These are phyloP conservation scores for Lepraria neglecta DNA, from an alignment of 495 filamentous ascomycete species.

Conservation along the genomic window DNA sequence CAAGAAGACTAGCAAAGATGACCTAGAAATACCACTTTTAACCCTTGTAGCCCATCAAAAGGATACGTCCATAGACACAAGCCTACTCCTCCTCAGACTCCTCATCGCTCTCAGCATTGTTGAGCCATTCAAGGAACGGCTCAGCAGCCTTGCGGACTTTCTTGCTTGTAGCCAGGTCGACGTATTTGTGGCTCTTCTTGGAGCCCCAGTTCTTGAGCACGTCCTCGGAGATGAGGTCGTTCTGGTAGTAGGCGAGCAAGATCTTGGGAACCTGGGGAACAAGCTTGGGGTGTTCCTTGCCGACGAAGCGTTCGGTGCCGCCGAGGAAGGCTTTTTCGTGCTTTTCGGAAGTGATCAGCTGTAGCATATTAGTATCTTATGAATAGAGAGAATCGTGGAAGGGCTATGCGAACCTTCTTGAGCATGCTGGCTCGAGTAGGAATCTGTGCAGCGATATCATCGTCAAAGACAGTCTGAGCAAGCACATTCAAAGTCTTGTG, in stretches of 20 bases:
- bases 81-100: slow-evolving; percentile 45
- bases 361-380: background rate
- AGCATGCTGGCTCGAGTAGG: slow-evolving; percentile 72
- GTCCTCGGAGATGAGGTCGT: slow-evolving; percentile 81
- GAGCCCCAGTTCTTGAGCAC: slow-evolving; percentile 83
- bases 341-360: slow-evolving; percentile 81
- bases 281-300: slow-evolving; percentile 73
- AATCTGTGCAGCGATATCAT: slow-evolving; percentile 82
- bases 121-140: slow-evolving; percentile 89
- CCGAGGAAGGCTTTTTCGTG: slow-evolving; percentile 98
- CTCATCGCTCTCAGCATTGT: slow-evolving; percentile 80
- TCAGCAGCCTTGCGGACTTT: slow-evolving; percentile 93
- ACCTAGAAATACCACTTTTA: too few species aligned
- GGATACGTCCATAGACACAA: background rate
- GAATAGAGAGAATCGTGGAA: background rate
- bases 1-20: background rate
- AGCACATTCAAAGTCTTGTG: slow-evolving; percentile 89
- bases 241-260: slow-evolving; percentile 77
- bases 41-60: too few species aligned
- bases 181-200: slow-evolving; percentile 96
- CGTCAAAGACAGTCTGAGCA: slow-evolving; percentile 88
- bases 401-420: slow-evolving; percentile 58
- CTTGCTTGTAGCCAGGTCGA: slow-evolving; percentile 81
- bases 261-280: slow-evolving; percentile 75
- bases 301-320: slow-evolving; percentile 87